phyloP scores from a whole-genome alignment of 1,139 yeast species.

The Groenewaldozyma sp. region DNA sequence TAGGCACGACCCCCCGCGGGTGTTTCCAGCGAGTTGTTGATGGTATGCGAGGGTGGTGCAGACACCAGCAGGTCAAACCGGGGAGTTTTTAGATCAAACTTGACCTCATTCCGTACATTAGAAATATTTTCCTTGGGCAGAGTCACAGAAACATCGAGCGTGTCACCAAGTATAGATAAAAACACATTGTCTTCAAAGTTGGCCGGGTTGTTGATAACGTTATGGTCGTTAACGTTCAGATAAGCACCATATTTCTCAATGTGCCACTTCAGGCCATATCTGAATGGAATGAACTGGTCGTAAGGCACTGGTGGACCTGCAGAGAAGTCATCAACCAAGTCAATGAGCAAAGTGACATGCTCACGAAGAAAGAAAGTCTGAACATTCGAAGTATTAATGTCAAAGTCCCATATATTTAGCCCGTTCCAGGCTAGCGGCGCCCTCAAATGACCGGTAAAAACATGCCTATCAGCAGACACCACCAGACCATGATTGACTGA shows the following conservation, averaged over 20 bases:
- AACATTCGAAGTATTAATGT: constrained; percentile 43
- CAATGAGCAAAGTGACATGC: constrained; percentile 68
- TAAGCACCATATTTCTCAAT: constrained; percentile 49
- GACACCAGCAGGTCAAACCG: constrained; percentile 53
- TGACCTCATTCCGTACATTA: constrained; percentile 46
- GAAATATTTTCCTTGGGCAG: constrained; percentile 59
- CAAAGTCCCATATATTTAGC: constrained; percentile 56
- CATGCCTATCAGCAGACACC: constrained; percentile 54
- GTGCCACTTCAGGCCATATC: constrained; percentile 55
- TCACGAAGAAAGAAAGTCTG: constrained; percentile 70
- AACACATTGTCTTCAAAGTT: constrained; percentile 76
- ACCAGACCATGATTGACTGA: constrained; percentile 85
- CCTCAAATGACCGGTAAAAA: constrained; percentile 47
- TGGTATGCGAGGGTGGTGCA: constrained; percentile 90
- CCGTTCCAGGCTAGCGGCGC: constrained; percentile 82
- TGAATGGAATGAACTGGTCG: constrained; percentile 64
- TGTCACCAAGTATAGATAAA: constrained; percentile 61
- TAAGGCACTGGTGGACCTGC: constrained; percentile 65
- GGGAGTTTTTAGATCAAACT: constrained; percentile 48
- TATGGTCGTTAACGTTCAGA: constrained; percentile 75
- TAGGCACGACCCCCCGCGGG: constrained; percentile 57
- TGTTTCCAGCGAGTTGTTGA: constrained; percentile 44
- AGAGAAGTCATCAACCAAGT: constrained; percentile 65
- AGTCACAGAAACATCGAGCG: constrained; percentile 37
- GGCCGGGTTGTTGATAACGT: constrained; percentile 80